A percentile compares a stretch with the other conserved stretches of the same genome.
phyloP scores from a whole-genome alignment of 2,329 filamentous ascomycete species.

The Cercospora sp. region DNA sequence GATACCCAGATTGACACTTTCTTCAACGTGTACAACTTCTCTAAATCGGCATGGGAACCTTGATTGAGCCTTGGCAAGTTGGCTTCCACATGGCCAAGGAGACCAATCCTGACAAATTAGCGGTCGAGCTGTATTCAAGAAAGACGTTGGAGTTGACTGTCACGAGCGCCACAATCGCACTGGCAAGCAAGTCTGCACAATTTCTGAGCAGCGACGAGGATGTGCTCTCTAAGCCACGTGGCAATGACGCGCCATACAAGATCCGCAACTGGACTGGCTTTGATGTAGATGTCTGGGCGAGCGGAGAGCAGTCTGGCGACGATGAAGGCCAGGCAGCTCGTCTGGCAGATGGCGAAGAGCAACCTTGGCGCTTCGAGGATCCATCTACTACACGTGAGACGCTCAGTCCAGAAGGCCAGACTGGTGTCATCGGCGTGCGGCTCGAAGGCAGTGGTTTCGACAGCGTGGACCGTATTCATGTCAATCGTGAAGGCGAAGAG shows the following conservation, averaged over 20 bases:
- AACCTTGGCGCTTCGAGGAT: slow-evolving; percentile 94
- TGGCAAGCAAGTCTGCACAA: slow-evolving; percentile 88
- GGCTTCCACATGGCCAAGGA: slow-evolving; percentile 85
- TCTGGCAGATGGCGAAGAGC: slow-evolving; percentile 84
- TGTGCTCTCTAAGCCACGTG: slow-evolving; percentile 87
- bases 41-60: slow-evolving; percentile 95
- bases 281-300: slow-evolving; percentile 79
- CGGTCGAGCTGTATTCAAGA: slow-evolving; percentile 82
- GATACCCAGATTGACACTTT: slow-evolving; percentile 92
- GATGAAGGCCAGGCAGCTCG: slow-evolving; percentile 71
- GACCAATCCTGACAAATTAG: slow-evolving; percentile 70
- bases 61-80: slow-evolving; percentile 96
- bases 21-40: slow-evolving; percentile 97
- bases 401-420: slow-evolving; percentile 77
- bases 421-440: slow-evolving; percentile 75
- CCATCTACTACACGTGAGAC: slow-evolving; percentile 96
- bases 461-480: slow-evolving; percentile 78
- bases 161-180: slow-evolving; percentile 88
- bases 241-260: slow-evolving; percentile 86
- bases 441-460: slow-evolving; percentile 95
- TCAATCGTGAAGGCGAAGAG: slow-evolving; percentile 92
- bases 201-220: slow-evolving; percentile 89
- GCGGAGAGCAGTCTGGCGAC: slow-evolving; percentile 59
- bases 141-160: slow-evolving; percentile 90
- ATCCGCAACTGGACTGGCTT: slow-evolving; percentile 97